phyloP scores from a whole-genome alignment of 768 basidiomycete species.

The Gautieria morchelliformis region DNA sequence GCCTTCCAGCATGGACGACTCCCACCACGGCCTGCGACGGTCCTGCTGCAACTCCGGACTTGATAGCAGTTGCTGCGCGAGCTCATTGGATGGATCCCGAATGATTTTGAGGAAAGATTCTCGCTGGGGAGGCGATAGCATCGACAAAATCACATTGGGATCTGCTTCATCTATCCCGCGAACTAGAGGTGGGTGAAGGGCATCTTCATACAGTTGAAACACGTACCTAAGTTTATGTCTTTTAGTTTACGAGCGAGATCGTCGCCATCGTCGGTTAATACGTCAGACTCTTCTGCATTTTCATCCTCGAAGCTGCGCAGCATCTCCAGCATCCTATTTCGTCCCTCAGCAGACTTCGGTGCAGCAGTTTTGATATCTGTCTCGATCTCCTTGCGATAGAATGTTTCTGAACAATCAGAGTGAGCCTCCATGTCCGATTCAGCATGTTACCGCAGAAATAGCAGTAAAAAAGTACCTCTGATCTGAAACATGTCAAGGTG shows the following conservation, averaged over 20 bases:
- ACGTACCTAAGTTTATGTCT: slow-evolving; percentile 53
- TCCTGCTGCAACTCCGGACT: slow-evolving; percentile 44
- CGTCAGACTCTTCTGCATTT: slow-evolving; percentile 25
- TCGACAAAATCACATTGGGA: slow-evolving; percentile 48
- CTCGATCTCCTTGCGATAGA: slow-evolving; percentile 71
- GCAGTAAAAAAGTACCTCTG: slow-evolving; percentile 37
- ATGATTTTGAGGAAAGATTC: slow-evolving; percentile 50
- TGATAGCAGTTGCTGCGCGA: slow-evolving; percentile 50
- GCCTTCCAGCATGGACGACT: slow-evolving; percentile 19
- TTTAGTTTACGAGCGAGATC: slow-evolving; percentile 44
- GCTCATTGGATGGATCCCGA: slow-evolving; percentile 49
- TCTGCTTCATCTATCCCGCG: slow-evolving; percentile 39
- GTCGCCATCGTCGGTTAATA: slow-evolving; percentile 28
- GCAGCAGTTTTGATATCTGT: slow-evolving; percentile 47
- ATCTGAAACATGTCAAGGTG: slow-evolving; percentile 70
- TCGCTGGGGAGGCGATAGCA: slow-evolving; percentile 51
- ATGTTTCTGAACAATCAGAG: slow-evolving; percentile 67
- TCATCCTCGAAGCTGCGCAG: slow-evolving; percentile 68
- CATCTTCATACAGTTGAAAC: neutral
- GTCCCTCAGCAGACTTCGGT: slow-evolving; percentile 47
- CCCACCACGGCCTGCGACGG: slow-evolving; percentile 70
- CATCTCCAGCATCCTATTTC: slow-evolving; percentile 56
- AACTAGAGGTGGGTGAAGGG: neutral
- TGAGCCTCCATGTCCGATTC: slow-evolving; percentile 37
- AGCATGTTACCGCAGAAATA: neutral